Conservation (phyloP, 78 protist species). For the Creolimax fragrantissima region DNA sequence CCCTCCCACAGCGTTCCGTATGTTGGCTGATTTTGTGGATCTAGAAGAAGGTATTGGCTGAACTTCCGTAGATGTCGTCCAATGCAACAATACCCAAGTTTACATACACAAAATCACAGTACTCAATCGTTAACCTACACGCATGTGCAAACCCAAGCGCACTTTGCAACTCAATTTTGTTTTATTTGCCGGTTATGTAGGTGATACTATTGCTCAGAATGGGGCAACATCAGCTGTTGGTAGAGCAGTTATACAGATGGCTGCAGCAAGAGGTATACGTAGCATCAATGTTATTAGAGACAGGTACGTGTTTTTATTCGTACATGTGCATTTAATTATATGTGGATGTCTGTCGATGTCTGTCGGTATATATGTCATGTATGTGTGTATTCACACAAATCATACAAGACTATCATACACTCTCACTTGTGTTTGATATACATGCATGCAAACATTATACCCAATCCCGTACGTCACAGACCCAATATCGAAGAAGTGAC, state of each 20-base stretch:
- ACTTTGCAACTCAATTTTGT: too few relatives aligned
- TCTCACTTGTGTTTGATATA: too few relatives aligned
- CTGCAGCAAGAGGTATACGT: constrained; percentile 43
- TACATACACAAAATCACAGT: too few relatives aligned
- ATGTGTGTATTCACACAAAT: too few relatives aligned
- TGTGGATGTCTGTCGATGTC: not conserved
- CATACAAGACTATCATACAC: too few relatives aligned
- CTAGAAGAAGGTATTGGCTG: constrained; percentile 50
- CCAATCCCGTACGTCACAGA: too few relatives aligned
- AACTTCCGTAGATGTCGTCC: too few relatives aligned
- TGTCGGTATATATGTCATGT: not conserved
- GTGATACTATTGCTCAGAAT: constrained; percentile 74
- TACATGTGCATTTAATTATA: not conserved
- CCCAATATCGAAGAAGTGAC: constrained; percentile 33
- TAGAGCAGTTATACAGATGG: constrained; percentile 60
- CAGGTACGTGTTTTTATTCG: not conserved
- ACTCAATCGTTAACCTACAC: too few relatives aligned
- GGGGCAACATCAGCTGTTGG: constrained; percentile 79
- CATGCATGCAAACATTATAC: too few relatives aligned
- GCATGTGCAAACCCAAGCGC: too few relatives aligned
- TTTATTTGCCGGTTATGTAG: too few relatives aligned
- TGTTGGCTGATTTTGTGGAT: constrained; percentile 59
- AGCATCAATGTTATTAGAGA: constrained; percentile 62
- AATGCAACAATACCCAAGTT: too few relatives aligned
- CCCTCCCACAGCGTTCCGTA: constrained; percentile 77